phyloP scores from a whole-genome alignment of 1,139 yeast genomes.

The Hyphopichia fennica region DNA sequence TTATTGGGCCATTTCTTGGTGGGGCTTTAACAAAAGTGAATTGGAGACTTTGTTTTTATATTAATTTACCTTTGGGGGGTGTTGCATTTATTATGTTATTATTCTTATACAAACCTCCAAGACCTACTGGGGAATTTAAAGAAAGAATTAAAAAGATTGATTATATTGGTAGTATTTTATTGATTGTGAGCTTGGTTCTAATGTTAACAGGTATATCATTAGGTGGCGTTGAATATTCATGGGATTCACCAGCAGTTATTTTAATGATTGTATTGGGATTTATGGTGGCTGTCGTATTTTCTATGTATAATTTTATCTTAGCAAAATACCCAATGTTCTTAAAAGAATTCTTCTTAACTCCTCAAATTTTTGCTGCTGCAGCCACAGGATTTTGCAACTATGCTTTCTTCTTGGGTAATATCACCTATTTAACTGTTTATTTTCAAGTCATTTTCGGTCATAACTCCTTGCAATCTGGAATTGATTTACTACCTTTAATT shows the following conservation, averaged over 20 bases:
- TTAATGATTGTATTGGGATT: slow-evolving; percentile 16
- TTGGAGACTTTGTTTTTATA: slow-evolving; percentile 29
- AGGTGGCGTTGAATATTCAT: slow-evolving; percentile 16
- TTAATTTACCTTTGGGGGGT: slow-evolving; percentile 25
- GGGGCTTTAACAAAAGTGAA: slow-evolving; percentile 23
- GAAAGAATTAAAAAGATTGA: slow-evolving; percentile 13
- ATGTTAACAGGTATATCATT: slow-evolving; percentile 17
- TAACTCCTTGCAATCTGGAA: slow-evolving; percentile 19
- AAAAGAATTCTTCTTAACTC: slow-evolving; percentile 11
- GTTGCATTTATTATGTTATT: slow-evolving; percentile 15
- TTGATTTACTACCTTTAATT: slow-evolving; percentile 20
- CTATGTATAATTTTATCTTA: slow-evolving; percentile 14
- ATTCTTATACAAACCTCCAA: slow-evolving; percentile 18
- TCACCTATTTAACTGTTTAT: slow-evolving; percentile 21
- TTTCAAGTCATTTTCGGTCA: slow-evolving; percentile 20
- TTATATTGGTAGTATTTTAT: slow-evolving; percentile 14
- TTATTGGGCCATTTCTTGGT: slow-evolving; percentile 24
- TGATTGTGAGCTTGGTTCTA: slow-evolving; percentile 16
- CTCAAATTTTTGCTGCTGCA: slow-evolving; percentile 15
- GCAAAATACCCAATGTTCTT: slow-evolving; percentile 16
- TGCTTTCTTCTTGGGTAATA: slow-evolving; percentile 15
- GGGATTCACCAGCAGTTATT: slow-evolving; percentile 19
- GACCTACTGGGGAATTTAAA: slow-evolving; percentile 8
- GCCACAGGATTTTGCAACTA: slow-evolving; percentile 14
- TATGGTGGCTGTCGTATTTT: slow-evolving; percentile 10